Percentiles rank a stretch among this genome's conserved stretches.
Evolutionary conservation across 192 early-diverging fungal genomes (phyloP).

Genomic region (Dissophora ornata): DNA sequence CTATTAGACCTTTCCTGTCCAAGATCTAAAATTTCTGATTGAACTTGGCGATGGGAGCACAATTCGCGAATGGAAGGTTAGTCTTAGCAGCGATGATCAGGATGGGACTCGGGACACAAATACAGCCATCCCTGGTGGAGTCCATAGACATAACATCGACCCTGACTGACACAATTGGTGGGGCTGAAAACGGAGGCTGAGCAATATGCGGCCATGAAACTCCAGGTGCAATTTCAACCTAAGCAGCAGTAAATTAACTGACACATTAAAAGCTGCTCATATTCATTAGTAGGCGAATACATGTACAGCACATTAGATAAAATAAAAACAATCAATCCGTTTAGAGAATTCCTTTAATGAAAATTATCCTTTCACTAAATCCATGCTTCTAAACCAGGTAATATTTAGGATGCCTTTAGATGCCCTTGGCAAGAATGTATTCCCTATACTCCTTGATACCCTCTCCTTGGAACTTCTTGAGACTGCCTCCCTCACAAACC

Average conservation of each 20-base stretch:
- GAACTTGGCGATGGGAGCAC: constrained; percentile 56
- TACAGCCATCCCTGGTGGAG: constrained; percentile 39
- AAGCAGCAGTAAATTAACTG: no score
- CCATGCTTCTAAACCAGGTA: neutral
- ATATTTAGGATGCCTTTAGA: constrained; percentile 9
- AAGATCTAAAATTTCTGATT: constrained; percentile 57
- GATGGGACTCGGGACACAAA: constrained; percentile 52
- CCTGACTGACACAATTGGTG: constrained; percentile 56
- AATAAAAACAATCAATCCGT: no score
- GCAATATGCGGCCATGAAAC: constrained; percentile 42
- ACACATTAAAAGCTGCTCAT: no score
- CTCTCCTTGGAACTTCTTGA: constrained; percentile 87
- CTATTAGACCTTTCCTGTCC: constrained; percentile 1
- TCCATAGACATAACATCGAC: constrained; percentile 60
- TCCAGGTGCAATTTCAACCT: constrained; percentile 28
- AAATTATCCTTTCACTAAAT: neutral
- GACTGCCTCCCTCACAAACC: constrained; percentile 89
- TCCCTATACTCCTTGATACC: constrained; percentile 87
- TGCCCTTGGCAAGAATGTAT: constrained; percentile 54
- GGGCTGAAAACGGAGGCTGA: neutral
- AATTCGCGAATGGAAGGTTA: constrained; percentile 66
- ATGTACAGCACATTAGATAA: no score
- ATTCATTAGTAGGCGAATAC: no score
- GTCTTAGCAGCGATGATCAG: constrained; percentile 56
- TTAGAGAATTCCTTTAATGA: no score